A percentile compares a stretch with the other conserved stretches of the same genome.
phyloP scores from a whole-genome alignment of 352 stramenopile species.

The Peronospora tabacina region DNA sequence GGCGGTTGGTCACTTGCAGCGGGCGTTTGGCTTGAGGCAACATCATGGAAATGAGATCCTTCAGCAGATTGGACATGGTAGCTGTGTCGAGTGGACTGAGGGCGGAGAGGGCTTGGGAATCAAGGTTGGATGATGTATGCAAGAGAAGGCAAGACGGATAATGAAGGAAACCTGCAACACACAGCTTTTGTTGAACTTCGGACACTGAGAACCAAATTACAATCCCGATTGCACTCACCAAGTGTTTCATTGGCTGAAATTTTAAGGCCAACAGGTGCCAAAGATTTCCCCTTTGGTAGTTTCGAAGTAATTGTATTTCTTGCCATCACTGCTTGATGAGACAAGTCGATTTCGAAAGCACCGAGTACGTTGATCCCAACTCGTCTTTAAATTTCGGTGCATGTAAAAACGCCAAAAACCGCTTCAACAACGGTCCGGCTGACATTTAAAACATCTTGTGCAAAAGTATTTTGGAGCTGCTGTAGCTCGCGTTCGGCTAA shows the following conservation, averaged over 20 bases:
- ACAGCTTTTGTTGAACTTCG: slow-evolving; percentile 6
- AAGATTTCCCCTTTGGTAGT: too few relatives aligned
- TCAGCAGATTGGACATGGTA: slow-evolving; percentile 40
- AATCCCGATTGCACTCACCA: background rate
- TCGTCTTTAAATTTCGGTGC: too few relatives aligned
- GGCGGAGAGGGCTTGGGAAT: background rate
- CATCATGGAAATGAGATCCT: slow-evolving; percentile 38
- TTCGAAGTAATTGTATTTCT: too few relatives aligned
- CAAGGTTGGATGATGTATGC: slow-evolving; percentile 13
- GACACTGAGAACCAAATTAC: background rate
- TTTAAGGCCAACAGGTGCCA: background rate
- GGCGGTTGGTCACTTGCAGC: slow-evolving; percentile 24
- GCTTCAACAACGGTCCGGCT: too few relatives aligned
- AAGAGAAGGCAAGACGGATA: slow-evolving; percentile 29
- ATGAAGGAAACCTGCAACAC: slow-evolving; percentile 3
- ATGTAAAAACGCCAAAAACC: too few relatives aligned
- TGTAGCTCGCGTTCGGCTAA: too few relatives aligned
- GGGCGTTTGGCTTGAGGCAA: slow-evolving; percentile 29
- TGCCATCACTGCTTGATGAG: too few relatives aligned
- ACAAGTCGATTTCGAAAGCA: too few relatives aligned
- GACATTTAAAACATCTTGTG: too few relatives aligned
- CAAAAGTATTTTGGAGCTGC: too few relatives aligned
- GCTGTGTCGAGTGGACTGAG: background rate
- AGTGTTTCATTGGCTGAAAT: background rate
- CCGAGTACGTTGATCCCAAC: too few relatives aligned